Evolutionary conservation across 2,329 filamentous ascomycete genomes (phyloP).

Genomic region (Didymella keratinophila): DNA sequence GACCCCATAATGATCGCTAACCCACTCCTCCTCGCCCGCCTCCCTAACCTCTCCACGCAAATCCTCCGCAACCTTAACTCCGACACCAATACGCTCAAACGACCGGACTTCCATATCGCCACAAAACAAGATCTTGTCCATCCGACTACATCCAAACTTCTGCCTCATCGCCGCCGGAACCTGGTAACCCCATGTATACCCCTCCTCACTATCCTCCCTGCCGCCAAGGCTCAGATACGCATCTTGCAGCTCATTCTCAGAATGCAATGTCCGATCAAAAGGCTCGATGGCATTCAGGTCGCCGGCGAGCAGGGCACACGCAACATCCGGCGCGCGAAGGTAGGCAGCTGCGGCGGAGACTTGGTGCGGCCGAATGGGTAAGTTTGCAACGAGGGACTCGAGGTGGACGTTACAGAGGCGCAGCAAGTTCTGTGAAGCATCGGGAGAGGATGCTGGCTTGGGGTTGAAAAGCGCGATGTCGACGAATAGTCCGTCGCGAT

Average conservation of each 20-base stretch:
- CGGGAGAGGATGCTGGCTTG: neutral
- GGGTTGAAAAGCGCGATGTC: conserved; percentile 52
- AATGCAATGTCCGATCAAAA: conserved; percentile 60
- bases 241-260: conserved; percentile 60
- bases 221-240: conserved; percentile 62
- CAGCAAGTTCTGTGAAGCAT: conserved; percentile 35
- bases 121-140: conserved; percentile 64
- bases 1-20: conserved; percentile 61
- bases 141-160: conserved; percentile 59
- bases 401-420: conserved; percentile 66
- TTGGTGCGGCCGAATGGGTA: conserved; percentile 60
- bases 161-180: conserved; percentile 49
- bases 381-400: conserved; percentile 60
- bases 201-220: conserved; percentile 59
- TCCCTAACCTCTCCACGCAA: conserved; percentile 35
- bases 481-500: conserved; percentile 64
- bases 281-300: conserved; percentile 67
- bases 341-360: conserved; percentile 55
- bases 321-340: conserved; percentile 51
- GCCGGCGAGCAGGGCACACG: conserved; percentile 59
- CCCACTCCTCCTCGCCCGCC: conserved; percentile 56
- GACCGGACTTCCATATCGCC: conserved; percentile 45
- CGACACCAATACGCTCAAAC: conserved; percentile 60
- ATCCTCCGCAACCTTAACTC: conserved; percentile 54
- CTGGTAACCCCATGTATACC: conserved; percentile 68